Evolutionary conservation across 208 protist genomes (phyloP), one percentile per base, ranked within the genome.

Genomic region (Leishmania tarentolae): DNA sequence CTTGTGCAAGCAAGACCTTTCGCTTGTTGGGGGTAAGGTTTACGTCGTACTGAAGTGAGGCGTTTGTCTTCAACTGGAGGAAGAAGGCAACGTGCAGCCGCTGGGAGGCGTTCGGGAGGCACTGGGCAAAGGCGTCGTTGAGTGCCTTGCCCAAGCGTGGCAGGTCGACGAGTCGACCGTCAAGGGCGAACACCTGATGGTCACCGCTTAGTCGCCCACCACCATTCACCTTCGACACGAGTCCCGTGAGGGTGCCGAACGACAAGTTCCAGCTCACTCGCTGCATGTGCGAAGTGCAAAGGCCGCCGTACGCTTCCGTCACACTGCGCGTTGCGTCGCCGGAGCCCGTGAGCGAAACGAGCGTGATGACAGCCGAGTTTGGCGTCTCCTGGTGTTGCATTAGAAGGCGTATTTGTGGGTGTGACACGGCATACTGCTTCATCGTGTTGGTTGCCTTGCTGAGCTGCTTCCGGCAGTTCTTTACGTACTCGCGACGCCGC

Each of bases 381-480:
- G 75, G 40, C 31, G 75, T 78, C 73, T 91, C 85, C 73, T 93
- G 89, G 75, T 96, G 93, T 46, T 79, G 83, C 83, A 96, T 77
- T 24, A 95, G 53, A 46, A 97, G 78, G 7, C 88, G 89, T 24
- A 97, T 79, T 35, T 87, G 77, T 28, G 94, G 93, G 82, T 96
- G 94, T 19, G 94, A 96, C 59, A 97, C 86, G 57, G 94, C 90
- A 79, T 97, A 98, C 88, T 98, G 95, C 79, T 92, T 93, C 53
- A 95, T 86, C 47, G 95, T 81, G 52, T 70, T 78, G 50, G 87
- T 84, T 21, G 88, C 88, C 46, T 80, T 83, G 57, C 87, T 79
- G 47, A 98, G 87, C 75, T 95, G 92, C 76, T 90, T 89, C 6
- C 90, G 87, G 46, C 79, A 87, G 81, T 96, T 97, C 68, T 92